Conservation (phyloP, 1,284 basidiomycete species). For the Ganoderma leucocontextum region DNA sequence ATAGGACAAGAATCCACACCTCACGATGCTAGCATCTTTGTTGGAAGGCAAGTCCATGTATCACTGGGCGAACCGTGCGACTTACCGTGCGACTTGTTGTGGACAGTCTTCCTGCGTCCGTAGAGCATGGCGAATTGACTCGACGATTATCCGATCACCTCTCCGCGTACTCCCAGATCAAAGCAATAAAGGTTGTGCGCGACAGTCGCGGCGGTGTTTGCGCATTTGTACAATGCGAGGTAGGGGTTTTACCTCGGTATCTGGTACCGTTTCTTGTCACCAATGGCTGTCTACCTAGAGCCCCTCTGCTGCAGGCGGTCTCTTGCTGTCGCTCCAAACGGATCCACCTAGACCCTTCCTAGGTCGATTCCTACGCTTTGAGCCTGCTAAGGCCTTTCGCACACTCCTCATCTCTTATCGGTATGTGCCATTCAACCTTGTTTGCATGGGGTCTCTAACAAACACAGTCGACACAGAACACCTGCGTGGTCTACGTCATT, state of each 20-base stretch:
- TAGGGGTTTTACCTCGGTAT: constrained; percentile 40
- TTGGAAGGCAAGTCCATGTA: constrained; percentile 67
- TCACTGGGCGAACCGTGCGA: neutral
- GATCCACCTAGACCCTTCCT: constrained; percentile 66
- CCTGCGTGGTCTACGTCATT: neutral
- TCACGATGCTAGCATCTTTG: constrained; percentile 81
- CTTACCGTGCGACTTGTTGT: constrained; percentile 13
- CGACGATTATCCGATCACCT: constrained; percentile 69
- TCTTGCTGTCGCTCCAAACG: constrained; percentile 68
- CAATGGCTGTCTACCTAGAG: constrained; percentile 49
- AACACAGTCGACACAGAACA: neutral
- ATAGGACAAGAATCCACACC: constrained; percentile 48
- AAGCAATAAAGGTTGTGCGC: constrained; percentile 76
- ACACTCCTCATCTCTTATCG: constrained; percentile 78
- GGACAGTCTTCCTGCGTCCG: constrained; percentile 69
- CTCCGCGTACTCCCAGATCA: constrained; percentile 65
- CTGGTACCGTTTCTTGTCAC: constrained; percentile 26
- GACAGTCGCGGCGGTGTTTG: constrained; percentile 79
- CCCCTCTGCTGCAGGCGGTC: constrained; percentile 59
- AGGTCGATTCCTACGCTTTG: constrained; percentile 75
- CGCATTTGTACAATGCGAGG: constrained; percentile 85
- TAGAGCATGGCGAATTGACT: constrained; percentile 68
- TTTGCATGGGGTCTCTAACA: neutral
- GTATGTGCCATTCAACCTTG: constrained; percentile 45
- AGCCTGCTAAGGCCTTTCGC: constrained; percentile 79